Conservation (phyloP, 2,329 filamentous ascomycete species). For the Alternaria sp. region DNA sequence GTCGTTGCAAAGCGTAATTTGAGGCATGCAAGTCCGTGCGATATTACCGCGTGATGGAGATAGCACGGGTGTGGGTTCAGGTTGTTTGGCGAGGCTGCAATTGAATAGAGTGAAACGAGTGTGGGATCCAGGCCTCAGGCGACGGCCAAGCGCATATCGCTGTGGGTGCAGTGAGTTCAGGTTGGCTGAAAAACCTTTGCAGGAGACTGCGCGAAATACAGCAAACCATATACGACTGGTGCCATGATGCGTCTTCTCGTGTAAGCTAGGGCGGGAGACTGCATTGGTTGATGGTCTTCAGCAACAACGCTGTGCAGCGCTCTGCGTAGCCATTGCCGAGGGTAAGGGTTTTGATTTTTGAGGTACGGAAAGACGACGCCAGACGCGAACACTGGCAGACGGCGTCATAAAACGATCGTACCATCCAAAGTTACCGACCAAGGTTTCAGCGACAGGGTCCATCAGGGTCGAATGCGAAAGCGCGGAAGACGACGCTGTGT, state of each 20-base stretch:
- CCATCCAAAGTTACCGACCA: not conserved
- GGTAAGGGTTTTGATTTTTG: not conserved
- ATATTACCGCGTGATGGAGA: not conserved
- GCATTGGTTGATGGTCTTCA: slow-evolving; percentile 8
- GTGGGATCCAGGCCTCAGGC: not conserved
- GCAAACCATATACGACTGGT: not conserved
- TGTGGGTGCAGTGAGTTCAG: not conserved
- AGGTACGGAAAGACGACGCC: not conserved
- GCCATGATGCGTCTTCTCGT: not conserved
- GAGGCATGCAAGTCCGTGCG: not conserved
- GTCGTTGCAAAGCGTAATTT: not conserved
- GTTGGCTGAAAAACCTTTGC: not conserved
- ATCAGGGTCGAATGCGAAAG: not conserved
- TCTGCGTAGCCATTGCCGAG: not conserved
- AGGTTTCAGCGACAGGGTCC: not conserved
- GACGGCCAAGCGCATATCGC: not conserved
- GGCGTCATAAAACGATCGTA: not conserved
- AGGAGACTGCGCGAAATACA: not conserved
- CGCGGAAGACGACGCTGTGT: not conserved
- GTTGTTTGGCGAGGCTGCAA: not conserved
- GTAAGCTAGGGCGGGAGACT: not conserved
- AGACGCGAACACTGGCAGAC: not conserved
- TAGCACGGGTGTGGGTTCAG: not conserved
- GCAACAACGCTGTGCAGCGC: not conserved
- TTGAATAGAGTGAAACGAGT: slow-evolving; percentile 8